phyloP scores from a whole-genome alignment of 148 eudicot genomes.

The Pouteria glomerata region DNA sequence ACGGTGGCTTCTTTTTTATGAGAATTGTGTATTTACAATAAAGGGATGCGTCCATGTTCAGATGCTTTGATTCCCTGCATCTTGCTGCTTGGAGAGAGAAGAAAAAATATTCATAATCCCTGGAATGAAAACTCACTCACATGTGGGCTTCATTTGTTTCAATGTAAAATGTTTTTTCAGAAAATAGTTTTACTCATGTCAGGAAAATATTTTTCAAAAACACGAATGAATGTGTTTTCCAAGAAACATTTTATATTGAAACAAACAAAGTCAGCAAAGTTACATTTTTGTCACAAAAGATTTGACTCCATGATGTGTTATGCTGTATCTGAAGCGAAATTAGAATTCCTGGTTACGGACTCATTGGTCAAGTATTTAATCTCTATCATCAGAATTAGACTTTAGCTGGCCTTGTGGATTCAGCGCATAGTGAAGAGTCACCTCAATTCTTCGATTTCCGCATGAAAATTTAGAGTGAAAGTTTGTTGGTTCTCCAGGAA shows the following conservation, averaged over 20 bases:
- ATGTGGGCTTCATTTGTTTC: too few species aligned
- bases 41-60: neutral
- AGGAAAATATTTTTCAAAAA: too few species aligned
- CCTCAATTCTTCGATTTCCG: neutral
- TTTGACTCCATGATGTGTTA: neutral
- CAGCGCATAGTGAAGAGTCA: neutral
- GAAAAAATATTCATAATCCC: neutral
- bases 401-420: neutral
- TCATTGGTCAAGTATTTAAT: neutral
- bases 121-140: neutral
- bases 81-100: neutral
- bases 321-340: neutral
- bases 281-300: neutral
- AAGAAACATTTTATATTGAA: too few species aligned
- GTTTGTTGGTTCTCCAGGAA: too few species aligned
- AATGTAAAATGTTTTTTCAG: neutral
- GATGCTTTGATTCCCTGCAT: neutral
- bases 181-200: too few species aligned
- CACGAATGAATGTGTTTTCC: too few species aligned
- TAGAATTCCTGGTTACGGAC: neutral
- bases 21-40: neutral
- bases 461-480: neutral
- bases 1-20: neutral
- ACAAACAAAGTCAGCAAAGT: too few species aligned
- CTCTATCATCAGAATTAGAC: neutral